Evolutionary conservation across 176 grass and related monocot genomes (phyloP).

Genomic region (Triticum aestivum): IWGSC_CS_RefSeq_v2.1 NC_057811.1:81309087-81309586

Average conservation of each 20-base stretch:
- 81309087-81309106: not conserved
- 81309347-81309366: not conserved
- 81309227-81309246: not conserved
- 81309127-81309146: not conserved
- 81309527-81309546: not conserved
- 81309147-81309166: not conserved
- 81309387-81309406: not conserved
- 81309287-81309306: not conserved
- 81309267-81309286: not conserved
- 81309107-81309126: not conserved
- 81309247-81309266: not conserved
- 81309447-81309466: not conserved
- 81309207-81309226: not conserved
- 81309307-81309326: not conserved
- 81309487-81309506: not conserved
- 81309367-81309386: not conserved
- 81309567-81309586: not conserved
- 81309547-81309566: not conserved
- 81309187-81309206: conserved; percentile 6
- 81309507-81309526: not conserved
- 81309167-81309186: not conserved
- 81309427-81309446: not conserved
- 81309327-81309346: not conserved
- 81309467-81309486: not conserved
- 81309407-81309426: not conserved